Evolutionary conservation across 768 basidiomycete genomes (phyloP).

Genomic region (Russula dissimulans): DNA sequence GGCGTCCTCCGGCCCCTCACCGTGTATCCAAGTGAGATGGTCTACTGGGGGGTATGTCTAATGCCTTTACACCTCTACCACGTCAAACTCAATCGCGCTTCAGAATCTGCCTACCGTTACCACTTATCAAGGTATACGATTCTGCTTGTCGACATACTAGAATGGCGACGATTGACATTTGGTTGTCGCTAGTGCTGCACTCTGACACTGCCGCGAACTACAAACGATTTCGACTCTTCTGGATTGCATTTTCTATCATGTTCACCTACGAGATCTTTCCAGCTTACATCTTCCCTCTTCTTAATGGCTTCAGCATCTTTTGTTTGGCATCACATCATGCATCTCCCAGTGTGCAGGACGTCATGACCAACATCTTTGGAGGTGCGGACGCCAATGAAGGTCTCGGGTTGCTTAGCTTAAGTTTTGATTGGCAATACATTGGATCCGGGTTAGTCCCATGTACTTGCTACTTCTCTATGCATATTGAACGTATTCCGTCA

Average conservation of each 20-base stretch:
- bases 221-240: constrained; percentile 46
- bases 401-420: constrained; percentile 48
- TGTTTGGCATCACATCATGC: constrained; percentile 49
- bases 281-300: constrained; percentile 51
- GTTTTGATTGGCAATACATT: constrained; percentile 66
- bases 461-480: background rate
- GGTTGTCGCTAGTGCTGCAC: constrained; percentile 36
- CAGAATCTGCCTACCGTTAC: constrained; percentile 51
- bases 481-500: background rate
- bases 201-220: constrained; percentile 35
- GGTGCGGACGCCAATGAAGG: constrained; percentile 62
- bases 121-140: constrained; percentile 42
- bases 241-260: constrained; percentile 42
- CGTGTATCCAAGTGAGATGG: constrained; percentile 55
- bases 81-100: background rate
- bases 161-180: constrained; percentile 21
- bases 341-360: constrained; percentile 33
- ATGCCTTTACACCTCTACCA: background rate
- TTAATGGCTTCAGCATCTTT: constrained; percentile 51
- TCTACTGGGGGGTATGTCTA: constrained; percentile 44
- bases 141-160: background rate
- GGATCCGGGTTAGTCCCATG: constrained; percentile 30
- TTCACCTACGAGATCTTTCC: constrained; percentile 46
- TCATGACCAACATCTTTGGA: constrained; percentile 58
- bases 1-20: constrained; percentile 50